Evolutionary conservation across 2,329 filamentous ascomycete genomes (phyloP).

Genomic region (Ophiostoma tasmaniense): DNA sequence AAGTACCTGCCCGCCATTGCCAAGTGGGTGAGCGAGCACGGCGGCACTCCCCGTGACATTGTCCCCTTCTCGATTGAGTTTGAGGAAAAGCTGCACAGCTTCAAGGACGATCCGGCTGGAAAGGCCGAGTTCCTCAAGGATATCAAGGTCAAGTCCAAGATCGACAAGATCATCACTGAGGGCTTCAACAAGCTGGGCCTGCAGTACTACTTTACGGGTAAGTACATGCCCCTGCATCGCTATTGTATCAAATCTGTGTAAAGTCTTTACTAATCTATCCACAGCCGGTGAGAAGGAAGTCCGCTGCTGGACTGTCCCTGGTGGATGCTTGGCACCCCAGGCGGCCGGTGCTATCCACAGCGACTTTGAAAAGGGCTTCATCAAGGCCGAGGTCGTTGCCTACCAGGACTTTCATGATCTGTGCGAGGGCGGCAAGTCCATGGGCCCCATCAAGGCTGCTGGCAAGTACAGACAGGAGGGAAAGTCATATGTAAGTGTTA

Average conservation of each 20-base stretch:
- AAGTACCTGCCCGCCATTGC: conserved; percentile 38
- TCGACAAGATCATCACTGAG: conserved; percentile 37
- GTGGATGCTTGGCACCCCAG: conserved; percentile 88
- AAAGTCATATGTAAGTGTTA: conserved; percentile 32
- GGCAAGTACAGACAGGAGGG: conserved; percentile 39
- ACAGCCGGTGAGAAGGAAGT: conserved; percentile 38
- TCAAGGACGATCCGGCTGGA: conserved; percentile 31
- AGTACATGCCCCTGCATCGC: too few relatives aligned
- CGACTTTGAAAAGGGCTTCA: conserved; percentile 99
- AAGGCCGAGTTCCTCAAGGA: conserved; percentile 32
- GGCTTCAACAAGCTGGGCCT: conserved; percentile 37
- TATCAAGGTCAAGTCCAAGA: conserved; percentile 33
- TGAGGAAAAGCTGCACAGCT: conserved; percentile 34
- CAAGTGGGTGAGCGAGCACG: conserved; percentile 38
- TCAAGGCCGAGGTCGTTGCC: conserved; percentile 38
- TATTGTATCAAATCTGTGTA: neutral
- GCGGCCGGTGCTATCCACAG: conserved; percentile 96
- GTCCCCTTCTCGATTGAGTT: conserved; percentile 39
- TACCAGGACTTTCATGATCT: conserved; percentile 39
- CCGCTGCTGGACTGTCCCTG: conserved; percentile 53
- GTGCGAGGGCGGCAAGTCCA: conserved; percentile 35
- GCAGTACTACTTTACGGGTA: conserved; percentile 38
- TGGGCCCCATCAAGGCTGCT: conserved; percentile 38
- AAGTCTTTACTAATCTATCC: neutral
- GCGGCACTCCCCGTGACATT: conserved; percentile 33